phyloP scores from a whole-genome alignment of 2,329 filamentous ascomycete genomes.

The Fusarium albidum region DNA sequence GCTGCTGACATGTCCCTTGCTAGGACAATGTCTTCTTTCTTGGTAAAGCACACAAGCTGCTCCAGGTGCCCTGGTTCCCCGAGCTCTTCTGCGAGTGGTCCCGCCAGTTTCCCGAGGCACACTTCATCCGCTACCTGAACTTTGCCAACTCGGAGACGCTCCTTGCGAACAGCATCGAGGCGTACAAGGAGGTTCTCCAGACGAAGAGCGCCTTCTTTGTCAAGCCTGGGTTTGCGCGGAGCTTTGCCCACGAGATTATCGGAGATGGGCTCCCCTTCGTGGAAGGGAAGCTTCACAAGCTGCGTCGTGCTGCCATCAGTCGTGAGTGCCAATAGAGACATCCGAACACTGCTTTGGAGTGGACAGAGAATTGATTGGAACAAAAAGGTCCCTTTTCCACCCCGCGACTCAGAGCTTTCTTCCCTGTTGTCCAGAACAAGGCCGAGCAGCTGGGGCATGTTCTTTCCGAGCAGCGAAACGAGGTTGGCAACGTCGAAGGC shows the following conservation, averaged over 20 bases:
- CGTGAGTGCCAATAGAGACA: too few species aligned
- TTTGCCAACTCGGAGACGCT: conserved; percentile 39
- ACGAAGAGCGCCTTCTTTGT: conserved; percentile 39
- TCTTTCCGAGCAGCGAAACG: conserved; percentile 28
- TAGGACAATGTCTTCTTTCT: conserved; percentile 51
- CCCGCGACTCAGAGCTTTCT: conserved; percentile 37
- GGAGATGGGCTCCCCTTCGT: conserved; percentile 47
- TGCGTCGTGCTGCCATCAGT: conserved; percentile 46
- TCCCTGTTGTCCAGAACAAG: conserved; percentile 47
- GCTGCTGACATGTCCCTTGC: conserved; percentile 2
- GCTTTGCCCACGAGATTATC: conserved; percentile 38
- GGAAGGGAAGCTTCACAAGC: conserved; percentile 46
- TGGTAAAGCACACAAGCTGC: conserved; percentile 49
- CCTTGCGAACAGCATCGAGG: conserved; percentile 37
- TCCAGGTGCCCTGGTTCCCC: conserved; percentile 40
- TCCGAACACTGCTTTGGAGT: background rate
- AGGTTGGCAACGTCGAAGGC: conserved; percentile 28
- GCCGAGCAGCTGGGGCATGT: conserved; percentile 40
- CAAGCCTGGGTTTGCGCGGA: conserved; percentile 38
- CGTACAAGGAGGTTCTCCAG: conserved; percentile 40
- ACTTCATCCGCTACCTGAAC: conserved; percentile 41
- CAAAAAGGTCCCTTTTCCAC: conserved; percentile 44
- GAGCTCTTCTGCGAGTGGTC: conserved; percentile 42
- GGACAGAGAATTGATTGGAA: conserved; percentile 4
- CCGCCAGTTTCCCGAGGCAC: conserved; percentile 38